Percentiles rank a stretch among this genome's conserved stretches.
phyloP scores from a whole-genome alignment of 306 rosid species.

The Hippophae rhamnoides region DNA sequence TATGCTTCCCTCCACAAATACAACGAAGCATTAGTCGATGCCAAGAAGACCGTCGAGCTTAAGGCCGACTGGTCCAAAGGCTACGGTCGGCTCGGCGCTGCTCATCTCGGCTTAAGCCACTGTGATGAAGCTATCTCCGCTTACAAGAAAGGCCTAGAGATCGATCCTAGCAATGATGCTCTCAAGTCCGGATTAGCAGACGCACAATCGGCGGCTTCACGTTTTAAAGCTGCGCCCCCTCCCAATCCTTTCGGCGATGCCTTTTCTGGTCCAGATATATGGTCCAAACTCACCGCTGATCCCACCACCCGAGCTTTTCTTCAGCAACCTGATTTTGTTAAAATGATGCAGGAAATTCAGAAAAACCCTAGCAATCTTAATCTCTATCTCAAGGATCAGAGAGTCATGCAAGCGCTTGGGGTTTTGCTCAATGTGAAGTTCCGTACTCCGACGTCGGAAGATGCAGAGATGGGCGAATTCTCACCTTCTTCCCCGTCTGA shows the following conservation, averaged over 20 bases:
- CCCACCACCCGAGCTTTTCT: slow-evolving; percentile 61
- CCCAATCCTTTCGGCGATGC: slow-evolving; percentile 71
- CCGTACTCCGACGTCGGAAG: slow-evolving; percentile 32
- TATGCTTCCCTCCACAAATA: slow-evolving; percentile 65
- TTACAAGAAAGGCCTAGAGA: slow-evolving; percentile 71
- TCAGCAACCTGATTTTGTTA: slow-evolving; percentile 80
- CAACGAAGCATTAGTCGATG: slow-evolving; percentile 68
- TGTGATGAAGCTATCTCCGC: slow-evolving; percentile 54
- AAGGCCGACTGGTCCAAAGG: slow-evolving; percentile 89
- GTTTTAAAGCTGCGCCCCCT: slow-evolving; percentile 37
- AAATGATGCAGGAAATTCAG: slow-evolving; percentile 91
- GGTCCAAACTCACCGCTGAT: slow-evolving; percentile 90
- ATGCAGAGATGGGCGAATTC: slow-evolving; percentile 52
- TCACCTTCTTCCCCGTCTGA: slow-evolving; percentile 26
- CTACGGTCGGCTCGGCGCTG: slow-evolving; percentile 88
- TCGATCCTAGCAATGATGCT: slow-evolving; percentile 73
- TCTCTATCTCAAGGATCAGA: slow-evolving; percentile 61
- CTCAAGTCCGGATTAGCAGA: slow-evolving; percentile 72
- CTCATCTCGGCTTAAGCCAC: slow-evolving; percentile 61
- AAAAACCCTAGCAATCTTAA: slow-evolving; percentile 56
- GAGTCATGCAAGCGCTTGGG: slow-evolving; percentile 89
- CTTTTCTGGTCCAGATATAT: slow-evolving; percentile 92
- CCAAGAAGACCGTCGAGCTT: slow-evolving; percentile 80
- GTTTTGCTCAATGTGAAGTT: slow-evolving; percentile 81
- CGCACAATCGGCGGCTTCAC: slow-evolving; percentile 44